A percentile compares a stretch with the other conserved stretches of the same genome.
Evolutionary conservation across 116 monocot genomes (phyloP).

Genomic region (Cymodocea nodosa): DNA sequence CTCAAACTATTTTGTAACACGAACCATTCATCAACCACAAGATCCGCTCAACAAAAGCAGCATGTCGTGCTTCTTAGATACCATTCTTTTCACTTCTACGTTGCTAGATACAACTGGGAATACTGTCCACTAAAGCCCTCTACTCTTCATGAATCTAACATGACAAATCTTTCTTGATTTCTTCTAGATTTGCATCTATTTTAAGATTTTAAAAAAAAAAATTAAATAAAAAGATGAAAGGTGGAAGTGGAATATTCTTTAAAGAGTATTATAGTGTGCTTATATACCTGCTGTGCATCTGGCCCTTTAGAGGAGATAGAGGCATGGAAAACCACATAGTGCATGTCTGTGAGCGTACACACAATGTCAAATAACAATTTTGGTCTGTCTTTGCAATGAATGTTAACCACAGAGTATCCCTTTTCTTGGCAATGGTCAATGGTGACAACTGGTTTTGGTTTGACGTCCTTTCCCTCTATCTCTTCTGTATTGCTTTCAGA

Average conservation of each 20-base stretch:
- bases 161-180: background rate
- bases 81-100: too few species aligned
- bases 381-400: constrained; percentile 57
- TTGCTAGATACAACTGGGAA: too few species aligned
- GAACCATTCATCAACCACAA: too few species aligned
- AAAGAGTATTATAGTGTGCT: background rate
- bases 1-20: too few species aligned
- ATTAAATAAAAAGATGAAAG: background rate
- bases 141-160: too few species aligned
- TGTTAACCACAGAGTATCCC: constrained; percentile 68
- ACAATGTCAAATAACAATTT: constrained; percentile 79
- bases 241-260: background rate
- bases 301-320: constrained; percentile 60
- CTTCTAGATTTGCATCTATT: background rate
- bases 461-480: constrained; percentile 5
- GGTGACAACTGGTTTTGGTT: constrained; percentile 39
- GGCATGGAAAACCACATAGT: constrained; percentile 85
- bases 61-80: too few species aligned
- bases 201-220: background rate
- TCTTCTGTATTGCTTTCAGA: constrained; percentile 26
- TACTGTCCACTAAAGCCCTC: too few species aligned
- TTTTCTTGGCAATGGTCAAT: constrained; percentile 74
- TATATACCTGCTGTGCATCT: constrained; percentile 53
- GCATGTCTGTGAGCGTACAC: constrained; percentile 81
- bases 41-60: too few species aligned